Percentiles rank a stretch among this genome's conserved stretches.
phyloP scores from a whole-genome alignment of 2,329 filamentous ascomycete species.

The Pseudofabraea citricarpa region DNA sequence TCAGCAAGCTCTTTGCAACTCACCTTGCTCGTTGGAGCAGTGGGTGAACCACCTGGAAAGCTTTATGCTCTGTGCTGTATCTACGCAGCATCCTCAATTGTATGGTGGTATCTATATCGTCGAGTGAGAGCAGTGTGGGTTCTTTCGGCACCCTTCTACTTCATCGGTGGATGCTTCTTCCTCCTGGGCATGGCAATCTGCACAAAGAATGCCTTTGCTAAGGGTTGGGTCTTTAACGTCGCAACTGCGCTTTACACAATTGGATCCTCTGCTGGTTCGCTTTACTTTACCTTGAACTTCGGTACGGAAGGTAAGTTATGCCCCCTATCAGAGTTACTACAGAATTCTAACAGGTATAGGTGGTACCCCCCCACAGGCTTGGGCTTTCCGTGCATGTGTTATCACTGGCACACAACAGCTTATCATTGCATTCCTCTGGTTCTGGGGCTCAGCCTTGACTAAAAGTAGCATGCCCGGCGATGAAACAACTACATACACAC shows the following conservation, averaged over 20 bases:
- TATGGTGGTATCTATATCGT: conserved; percentile 60
- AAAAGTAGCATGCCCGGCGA: not conserved
- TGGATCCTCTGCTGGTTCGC: not conserved
- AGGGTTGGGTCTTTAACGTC: conserved; percentile 1
- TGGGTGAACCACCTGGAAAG: conserved; percentile 46
- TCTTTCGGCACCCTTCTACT: conserved; percentile 54
- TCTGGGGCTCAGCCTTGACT: not conserved
- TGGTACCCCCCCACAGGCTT: not conserved
- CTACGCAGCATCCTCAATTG: conserved; percentile 50
- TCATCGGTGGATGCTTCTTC: conserved; percentile 58
- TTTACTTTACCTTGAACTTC: conserved; percentile 1
- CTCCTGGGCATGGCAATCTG: conserved; percentile 56
- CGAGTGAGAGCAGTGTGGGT: conserved; percentile 48
- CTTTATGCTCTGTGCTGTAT: conserved; percentile 55
- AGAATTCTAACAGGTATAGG: not conserved
- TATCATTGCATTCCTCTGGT: conserved; percentile 1
- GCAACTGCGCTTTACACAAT: not conserved
- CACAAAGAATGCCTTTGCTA: conserved; percentile 19
- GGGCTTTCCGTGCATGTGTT: conserved; percentile 1
- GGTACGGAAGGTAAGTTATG: not conserved
- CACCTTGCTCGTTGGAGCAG: conserved; percentile 59
- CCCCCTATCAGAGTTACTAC: not conserved
- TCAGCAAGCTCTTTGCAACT: conserved; percentile 63
- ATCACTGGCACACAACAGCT: not conserved
- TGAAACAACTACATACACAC: not conserved